Base-by-base conservation (phyloP, 2,329 filamentous ascomycete genomes). In the Arthroderma uncinatum region DNA sequence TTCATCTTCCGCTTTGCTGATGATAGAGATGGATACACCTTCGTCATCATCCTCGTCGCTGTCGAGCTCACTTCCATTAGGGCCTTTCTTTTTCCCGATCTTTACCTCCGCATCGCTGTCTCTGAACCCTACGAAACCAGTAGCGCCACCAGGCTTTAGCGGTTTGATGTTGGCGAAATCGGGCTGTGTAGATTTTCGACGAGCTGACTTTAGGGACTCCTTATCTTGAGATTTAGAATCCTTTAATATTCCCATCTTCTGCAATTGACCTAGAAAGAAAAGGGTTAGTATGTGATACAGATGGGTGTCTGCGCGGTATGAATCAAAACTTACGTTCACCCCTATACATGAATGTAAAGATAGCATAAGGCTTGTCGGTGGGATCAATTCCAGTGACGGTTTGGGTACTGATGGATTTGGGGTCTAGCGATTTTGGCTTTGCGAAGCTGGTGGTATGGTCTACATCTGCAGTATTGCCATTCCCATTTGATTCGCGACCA, bases 331-430 rank as follows among this genome's bases (percentile, higher is more conserved):
- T 78, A 94, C 92, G 86, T 70, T 95, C 88, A 70, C 93, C 93
- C 60, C 93, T 83, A 71, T 98, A 98, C 74, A 97, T 89, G 71
- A 98, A 98, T 28, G 94, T 97, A 71, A 98, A 98, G 7, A 88
- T 86, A 2, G 93, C 93, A 73, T 95, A 98, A 2, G 94, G 93
- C 73, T 92, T 93, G 61, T 97, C 92, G 19, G 91, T 90, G 0
- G 90, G 89, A 70, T 98, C 93, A 61, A 97, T 95, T 16, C 92
- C 93, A 7, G 93, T 97, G n/a, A 98, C 93, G 0, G 93, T 98
- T 74, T 98, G 93, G 2, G 93, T 98, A 68, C 91, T 97, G 68
- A 98, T 98, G 1, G 89, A 90, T 74, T 96, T 96, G 0, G 92
- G 92, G 74, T 97, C 94, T 55, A 96, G 79, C 1, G 89, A 87